These are phyloP conservation scores for Pythium monospermum DNA, from an alignment of 352 stramenopile species.

Conservation along the genomic window DNA sequence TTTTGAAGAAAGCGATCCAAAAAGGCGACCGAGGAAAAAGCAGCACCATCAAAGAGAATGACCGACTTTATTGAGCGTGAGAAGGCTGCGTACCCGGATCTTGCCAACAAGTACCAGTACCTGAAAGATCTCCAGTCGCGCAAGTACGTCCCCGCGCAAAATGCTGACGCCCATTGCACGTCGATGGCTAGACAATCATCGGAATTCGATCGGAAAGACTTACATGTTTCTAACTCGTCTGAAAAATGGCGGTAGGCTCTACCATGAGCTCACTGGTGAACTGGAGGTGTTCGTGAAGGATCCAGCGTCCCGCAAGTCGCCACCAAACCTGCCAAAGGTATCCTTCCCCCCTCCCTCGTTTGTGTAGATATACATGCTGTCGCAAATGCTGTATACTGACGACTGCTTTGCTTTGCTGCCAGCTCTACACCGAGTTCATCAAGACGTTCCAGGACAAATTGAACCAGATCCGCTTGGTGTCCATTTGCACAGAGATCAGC, in stretches of 20 bases:
- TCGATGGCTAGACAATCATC: too few species aligned
- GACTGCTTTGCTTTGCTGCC: too few species aligned
- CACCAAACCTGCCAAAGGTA: slow-evolving; percentile 46
- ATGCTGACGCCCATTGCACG: neutral
- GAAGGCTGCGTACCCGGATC: slow-evolving; percentile 86
- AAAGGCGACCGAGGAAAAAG: neutral
- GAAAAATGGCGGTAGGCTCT: slow-evolving; percentile 92
- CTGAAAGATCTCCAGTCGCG: slow-evolving; percentile 87
- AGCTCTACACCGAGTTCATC: slow-evolving; percentile 95
- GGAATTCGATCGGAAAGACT: too few species aligned
- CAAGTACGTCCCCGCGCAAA: slow-evolving; percentile 74
- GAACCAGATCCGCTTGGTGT: slow-evolving; percentile 92
- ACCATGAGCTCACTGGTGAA: slow-evolving; percentile 96
- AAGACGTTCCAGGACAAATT: slow-evolving; percentile 93
- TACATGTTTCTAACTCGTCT: too few species aligned
- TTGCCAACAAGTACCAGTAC: slow-evolving; percentile 89
- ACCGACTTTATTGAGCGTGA: slow-evolving; percentile 85
- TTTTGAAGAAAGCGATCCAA: slow-evolving; percentile 16
- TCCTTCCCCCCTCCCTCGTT: neutral
- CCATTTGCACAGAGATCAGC: slow-evolving; percentile 91
- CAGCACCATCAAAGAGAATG: slow-evolving; percentile 10
- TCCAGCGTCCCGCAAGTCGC: slow-evolving; percentile 51
- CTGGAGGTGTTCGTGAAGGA: slow-evolving; percentile 91
- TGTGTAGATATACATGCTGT: neutral
- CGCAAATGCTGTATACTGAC: too few species aligned